Base-by-base conservation (phyloP, 164 flowering plant genomes). In the Magnolia kwangsiensis region DNA sequence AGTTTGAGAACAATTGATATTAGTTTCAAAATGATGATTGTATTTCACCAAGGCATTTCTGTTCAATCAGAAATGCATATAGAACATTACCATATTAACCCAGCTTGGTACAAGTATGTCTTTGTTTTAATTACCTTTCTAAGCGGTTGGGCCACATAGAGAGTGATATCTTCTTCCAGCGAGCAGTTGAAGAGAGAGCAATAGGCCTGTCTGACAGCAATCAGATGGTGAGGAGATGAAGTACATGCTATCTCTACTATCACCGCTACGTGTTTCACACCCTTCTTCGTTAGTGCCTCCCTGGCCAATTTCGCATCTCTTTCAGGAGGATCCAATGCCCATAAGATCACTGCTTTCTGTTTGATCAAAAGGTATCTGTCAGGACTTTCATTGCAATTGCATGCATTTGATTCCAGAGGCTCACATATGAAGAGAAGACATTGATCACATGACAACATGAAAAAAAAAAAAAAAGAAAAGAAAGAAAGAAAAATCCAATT, bases 201-300 rank as follows among this genome's bases (percentile, higher is more conserved):
- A 73, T 94, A 94, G 73, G 85, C 86, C 79, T 85, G 82, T 79
- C 95, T 89, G 14, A 92, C 96, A 8, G 88, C 89, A 59, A 84
- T 78, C 72, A 94, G 83, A 86, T 92, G 95, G 68, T 89, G 79
- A 14, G 98, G 92, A 69, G 92, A 83, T 63, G 87, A 75, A 4
- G 96, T 87, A 75, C 98, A 92, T 2, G 96, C 87, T 59, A 91
- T 85, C 84, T 94, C 98, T 6, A 92, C 85, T 18, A 94, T 80
- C 27, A 88, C 83, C 73, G 82, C 81, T 5, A 87, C 83, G 11
- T 87, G 75, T 11, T 83, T 83, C 1, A 78, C 67, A 20, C 81
- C 82, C 71, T 81, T 86, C 81, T 78, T 85, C 72, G 75, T 85
- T 78, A 94, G 76, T 50, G 91, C 91, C 11, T 86, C 88, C 20